Conservation (phyloP, 1,284 basidiomycete species). For the Cutaneotrichosporon mucoides region DNA sequence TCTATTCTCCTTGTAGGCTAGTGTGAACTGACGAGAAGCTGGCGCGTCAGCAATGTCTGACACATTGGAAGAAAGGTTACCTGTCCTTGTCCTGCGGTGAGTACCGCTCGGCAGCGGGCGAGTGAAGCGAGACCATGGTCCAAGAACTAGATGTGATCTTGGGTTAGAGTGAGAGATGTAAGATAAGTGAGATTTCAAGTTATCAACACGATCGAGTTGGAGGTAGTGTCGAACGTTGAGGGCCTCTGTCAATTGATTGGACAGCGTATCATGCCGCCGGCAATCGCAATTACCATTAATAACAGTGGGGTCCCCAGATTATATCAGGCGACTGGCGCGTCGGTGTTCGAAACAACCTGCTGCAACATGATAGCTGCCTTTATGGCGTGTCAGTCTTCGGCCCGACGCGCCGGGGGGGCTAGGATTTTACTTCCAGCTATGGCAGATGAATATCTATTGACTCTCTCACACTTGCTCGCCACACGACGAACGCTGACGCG, state of each 20-base stretch:
- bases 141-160: neutral
- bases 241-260: neutral
- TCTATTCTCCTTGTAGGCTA: neutral
- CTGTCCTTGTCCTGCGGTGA: conserved; percentile 47
- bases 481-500: too few species aligned
- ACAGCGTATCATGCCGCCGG: neutral
- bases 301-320: too few species aligned
- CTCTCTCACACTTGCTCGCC: too few species aligned
- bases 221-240: too few species aligned
- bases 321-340: too few species aligned
- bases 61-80: conserved; percentile 13
- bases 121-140: conserved; percentile 18
- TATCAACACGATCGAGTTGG: neutral
- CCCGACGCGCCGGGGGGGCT: too few species aligned
- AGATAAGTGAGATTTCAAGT: neutral
- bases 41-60: neutral
- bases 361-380: neutral
- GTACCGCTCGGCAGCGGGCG: conserved; percentile 36
- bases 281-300: neutral
- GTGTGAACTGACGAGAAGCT: conserved; percentile 40
- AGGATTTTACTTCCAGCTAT: too few species aligned
- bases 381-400: too few species aligned
- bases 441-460: too few species aligned
- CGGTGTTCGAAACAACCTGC: too few species aligned
- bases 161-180: neutral